Base-by-base conservation (phyloP, 768 basidiomycete species). In the Phanerodontia chrysosporium region DNA sequence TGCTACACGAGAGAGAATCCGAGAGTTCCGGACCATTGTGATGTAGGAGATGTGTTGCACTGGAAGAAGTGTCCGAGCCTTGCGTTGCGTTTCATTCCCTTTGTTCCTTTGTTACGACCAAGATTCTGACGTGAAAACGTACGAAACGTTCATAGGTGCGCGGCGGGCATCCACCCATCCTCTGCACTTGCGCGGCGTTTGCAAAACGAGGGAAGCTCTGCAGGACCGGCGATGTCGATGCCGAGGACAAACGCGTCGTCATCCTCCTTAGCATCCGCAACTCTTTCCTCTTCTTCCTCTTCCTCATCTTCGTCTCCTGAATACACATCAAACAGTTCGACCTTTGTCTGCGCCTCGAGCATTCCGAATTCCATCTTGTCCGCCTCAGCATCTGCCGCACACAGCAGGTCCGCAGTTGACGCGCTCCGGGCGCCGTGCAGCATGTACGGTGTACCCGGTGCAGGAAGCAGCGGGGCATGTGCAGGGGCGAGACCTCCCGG, bases 311-410 rank as follows among this genome's bases (percentile, higher is more conserved):
- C 57, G 18, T 62, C 61, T 58, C 48, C 53, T 21, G 39, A 29
- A 22, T 62, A 62, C 53, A 59, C 61, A 44, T 62, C 61, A 28
- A 62, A 62, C 13, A 62, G 36, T 32, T 62, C 61, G 22, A 62
- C 57, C 53, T 62, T 62, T 8, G 61, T 62, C 51, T 59, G 57
- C n/a, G 58, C 46, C 27, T 62, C 61, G 18, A 62, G 39, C 22
- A 48, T 45, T 7, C 8, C 39, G 16, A 18, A 42, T 18, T 18
- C 6, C 8, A 7, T 42, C 39, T 7, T 18, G 10, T 42, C 39
- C 51, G 4, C 13, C 3, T 48, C 46, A 5, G 46, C 22, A 18
- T 24, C 46, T 8, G 5, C 46, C n/a, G 32, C 12, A 36, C n/a
- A n/a, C n/a, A 39, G 35, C n/a, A 53, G 39, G 24, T 53, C 21